Evolutionary conservation across 495 filamentous ascomycete species (phyloP).

Genomic region (Bathelium albidoporum): DNA sequence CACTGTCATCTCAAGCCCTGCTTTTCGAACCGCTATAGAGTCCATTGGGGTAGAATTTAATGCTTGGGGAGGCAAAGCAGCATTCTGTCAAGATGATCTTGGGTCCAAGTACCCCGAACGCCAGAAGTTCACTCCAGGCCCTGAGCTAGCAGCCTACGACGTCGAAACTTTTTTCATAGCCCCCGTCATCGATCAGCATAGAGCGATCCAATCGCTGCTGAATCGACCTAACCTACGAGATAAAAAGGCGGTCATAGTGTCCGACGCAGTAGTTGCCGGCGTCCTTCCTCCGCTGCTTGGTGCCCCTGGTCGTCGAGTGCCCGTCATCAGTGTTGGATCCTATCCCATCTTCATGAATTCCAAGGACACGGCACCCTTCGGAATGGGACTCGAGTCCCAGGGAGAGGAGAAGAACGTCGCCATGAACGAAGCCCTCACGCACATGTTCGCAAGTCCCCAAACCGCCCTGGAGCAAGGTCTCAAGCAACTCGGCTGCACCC

Average conservation of each 20-base stretch:
- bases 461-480: background rate
- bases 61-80: background rate
- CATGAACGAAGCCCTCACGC: background rate
- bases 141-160: background rate
- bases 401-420: background rate
- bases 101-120: background rate
- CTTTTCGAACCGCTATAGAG: background rate
- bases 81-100: background rate
- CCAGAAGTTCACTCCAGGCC: background rate
- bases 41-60: constrained; percentile 1
- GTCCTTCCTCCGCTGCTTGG: background rate
- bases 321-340: background rate
- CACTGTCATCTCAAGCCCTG: background rate
- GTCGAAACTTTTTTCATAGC: background rate
- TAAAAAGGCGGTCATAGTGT: background rate
- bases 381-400: background rate
- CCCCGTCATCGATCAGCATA: background rate
- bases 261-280: background rate
- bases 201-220: background rate
- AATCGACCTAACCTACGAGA: background rate
- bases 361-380: background rate
- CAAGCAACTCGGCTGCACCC: background rate
- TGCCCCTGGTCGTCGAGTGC: background rate
- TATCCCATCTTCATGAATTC: background rate
- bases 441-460: background rate